These are phyloP conservation scores for Magnolia kwangsiensis DNA, from an alignment of 164 flowering plant genomes.

Conservation along the genomic window DNA sequence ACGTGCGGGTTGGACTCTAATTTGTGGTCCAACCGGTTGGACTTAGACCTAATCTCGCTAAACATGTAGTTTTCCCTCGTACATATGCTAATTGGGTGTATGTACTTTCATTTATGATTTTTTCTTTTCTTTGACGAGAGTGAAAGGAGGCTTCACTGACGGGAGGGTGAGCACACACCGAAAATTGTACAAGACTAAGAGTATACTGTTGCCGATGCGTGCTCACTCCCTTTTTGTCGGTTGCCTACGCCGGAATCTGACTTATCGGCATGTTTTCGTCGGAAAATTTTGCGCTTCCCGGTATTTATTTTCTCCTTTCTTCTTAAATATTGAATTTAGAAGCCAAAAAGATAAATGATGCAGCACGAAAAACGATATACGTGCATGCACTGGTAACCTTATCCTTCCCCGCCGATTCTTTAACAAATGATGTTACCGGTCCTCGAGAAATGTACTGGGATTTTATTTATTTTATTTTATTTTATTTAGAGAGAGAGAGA, in stretches of 20 bases:
- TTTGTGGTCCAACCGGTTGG: too few species aligned
- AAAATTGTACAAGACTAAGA: slow-evolving; percentile 30
- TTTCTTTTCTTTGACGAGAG: neutral
- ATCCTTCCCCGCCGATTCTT: too few species aligned
- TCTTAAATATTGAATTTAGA: neutral
- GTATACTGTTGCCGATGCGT: slow-evolving; percentile 41
- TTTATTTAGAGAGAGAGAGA: neutral
- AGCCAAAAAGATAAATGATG: neutral
- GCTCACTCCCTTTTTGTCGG: slow-evolving; percentile 64
- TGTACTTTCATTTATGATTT: too few species aligned
- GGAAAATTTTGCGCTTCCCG: neutral
- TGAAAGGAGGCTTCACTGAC: slow-evolving; percentile 31
- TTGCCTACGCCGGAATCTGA: slow-evolving; percentile 27
- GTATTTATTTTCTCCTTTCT: neutral
- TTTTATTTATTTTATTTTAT: too few species aligned
- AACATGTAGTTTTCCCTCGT: too few species aligned
- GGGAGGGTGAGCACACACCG: slow-evolving; percentile 71
- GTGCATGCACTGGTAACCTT: too few species aligned
- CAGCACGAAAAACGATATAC: neutral
- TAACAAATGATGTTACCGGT: too few species aligned
- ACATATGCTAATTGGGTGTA: too few species aligned
- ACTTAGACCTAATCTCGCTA: too few species aligned
- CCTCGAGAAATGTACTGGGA: too few species aligned
- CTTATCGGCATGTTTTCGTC: neutral
- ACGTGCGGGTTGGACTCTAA: too few species aligned